Conservation (phyloP, 768 basidiomycete species). For the Leccinum olivaceopallidum region DNA sequence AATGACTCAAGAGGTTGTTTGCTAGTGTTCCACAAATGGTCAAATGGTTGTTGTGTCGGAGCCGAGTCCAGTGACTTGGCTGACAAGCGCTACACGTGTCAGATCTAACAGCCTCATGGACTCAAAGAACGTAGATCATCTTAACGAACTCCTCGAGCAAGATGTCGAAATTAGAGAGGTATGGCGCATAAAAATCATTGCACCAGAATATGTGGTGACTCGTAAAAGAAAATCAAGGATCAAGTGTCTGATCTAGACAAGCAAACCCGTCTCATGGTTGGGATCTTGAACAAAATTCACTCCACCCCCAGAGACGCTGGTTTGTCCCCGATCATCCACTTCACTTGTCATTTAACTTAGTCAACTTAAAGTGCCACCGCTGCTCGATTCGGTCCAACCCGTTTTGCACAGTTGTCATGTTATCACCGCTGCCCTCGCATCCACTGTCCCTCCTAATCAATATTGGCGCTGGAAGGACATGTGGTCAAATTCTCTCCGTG, state of each 20-base stretch:
- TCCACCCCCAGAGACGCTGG: conserved; percentile 63
- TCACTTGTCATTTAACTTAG: conserved; percentile 13
- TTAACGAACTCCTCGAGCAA: conserved; percentile 60
- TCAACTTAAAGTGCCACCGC: conserved; percentile 49
- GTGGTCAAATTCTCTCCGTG: conserved; percentile 73
- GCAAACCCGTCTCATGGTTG: conserved; percentile 69
- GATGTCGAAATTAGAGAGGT: conserved; percentile 71
- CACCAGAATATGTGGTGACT: conserved; percentile 1
- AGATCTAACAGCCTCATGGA: conserved; percentile 46
- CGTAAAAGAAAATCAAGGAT: conserved; percentile 73
- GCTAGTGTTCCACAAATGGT: conserved; percentile 18
- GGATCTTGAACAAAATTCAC: conserved; percentile 77
- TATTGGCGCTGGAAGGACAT: conserved; percentile 86
- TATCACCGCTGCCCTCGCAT: conserved; percentile 51
- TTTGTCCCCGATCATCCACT: conserved; percentile 35
- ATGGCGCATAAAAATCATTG: conserved; percentile 13
- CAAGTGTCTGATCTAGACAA: conserved; percentile 75
- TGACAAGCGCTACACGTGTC: background rate
- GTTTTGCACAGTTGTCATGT: conserved; percentile 55
- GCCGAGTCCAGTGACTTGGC: background rate
- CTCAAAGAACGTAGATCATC: conserved; percentile 48
- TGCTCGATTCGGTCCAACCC: conserved; percentile 59
- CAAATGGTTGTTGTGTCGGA: background rate
- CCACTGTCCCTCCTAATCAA: conserved; percentile 65
- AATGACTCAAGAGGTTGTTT: background rate